Evolutionary conservation across 257 asterid species (phyloP).

Genomic region (Nyctanthes arbortristis): DNA sequence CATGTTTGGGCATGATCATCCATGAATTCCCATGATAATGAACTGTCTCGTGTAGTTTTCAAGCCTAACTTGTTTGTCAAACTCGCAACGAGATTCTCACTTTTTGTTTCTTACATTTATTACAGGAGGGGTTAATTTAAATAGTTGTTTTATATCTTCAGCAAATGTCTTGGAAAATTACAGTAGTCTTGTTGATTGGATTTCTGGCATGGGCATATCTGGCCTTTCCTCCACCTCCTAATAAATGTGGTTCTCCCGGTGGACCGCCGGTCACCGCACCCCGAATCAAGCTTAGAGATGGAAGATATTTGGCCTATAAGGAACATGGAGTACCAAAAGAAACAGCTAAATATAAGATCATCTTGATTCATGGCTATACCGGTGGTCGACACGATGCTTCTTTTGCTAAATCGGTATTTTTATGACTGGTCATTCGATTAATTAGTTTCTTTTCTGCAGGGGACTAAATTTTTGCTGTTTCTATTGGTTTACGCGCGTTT

Average conservation of each 20-base stretch:
- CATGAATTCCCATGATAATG: not conserved
- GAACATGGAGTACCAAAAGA: conserved; percentile 81
- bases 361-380: conserved; percentile 70
- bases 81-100: not conserved
- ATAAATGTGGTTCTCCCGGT: conserved; percentile 57
- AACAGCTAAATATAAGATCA: conserved; percentile 59
- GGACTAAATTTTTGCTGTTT: not conserved
- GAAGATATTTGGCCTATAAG: conserved; percentile 72
- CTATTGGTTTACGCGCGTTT: not conserved
- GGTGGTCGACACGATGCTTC: conserved; percentile 55
- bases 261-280: conserved; percentile 69
- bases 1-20: not conserved
- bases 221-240: conserved; percentile 64
- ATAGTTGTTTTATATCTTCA: conserved; percentile 25
- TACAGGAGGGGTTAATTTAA: not conserved
- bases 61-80: too few relatives aligned
- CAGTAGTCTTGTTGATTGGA: conserved; percentile 47
- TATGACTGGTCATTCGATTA: conserved; percentile 1
- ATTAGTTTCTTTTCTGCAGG: not conserved
- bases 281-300: conserved; percentile 73
- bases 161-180: conserved; percentile 53
- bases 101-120: not conserved
- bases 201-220: conserved; percentile 60
- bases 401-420: conserved; percentile 54
- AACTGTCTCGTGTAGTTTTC: too few relatives aligned